These are phyloP conservation scores for Halenospora varia DNA, from an alignment of 495 filamentous ascomycete genomes.

Conservation along the genomic window DNA sequence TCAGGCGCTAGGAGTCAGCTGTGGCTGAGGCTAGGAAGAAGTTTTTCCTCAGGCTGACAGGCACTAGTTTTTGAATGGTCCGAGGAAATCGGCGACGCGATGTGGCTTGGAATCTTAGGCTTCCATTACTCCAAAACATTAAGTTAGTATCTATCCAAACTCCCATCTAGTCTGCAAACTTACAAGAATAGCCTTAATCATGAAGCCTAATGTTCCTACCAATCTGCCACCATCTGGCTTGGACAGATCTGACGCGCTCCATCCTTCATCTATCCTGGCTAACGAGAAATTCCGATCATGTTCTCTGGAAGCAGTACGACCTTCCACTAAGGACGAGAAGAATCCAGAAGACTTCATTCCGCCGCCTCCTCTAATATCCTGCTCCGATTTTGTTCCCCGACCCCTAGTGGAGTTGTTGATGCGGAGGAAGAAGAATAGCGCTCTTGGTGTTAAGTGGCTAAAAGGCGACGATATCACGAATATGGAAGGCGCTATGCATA, in stretches of 20 bases:
- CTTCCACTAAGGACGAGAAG: background rate
- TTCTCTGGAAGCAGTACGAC: constrained; percentile 6
- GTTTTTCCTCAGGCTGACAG: constrained; percentile 1
- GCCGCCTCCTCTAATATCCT: constrained; percentile 20
- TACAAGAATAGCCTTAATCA: constrained; percentile 3
- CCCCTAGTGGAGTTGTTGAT: constrained; percentile 15
- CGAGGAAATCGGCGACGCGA: constrained; percentile 3
- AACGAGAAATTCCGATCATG: constrained; percentile 4
- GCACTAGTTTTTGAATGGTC: constrained; percentile 2
- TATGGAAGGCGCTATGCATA: constrained; percentile 24
- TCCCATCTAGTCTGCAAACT: constrained; percentile 7
- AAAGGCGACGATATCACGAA: constrained; percentile 16
- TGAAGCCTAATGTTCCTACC: constrained; percentile 2
- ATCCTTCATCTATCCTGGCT: constrained; percentile 10
- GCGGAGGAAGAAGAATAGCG: constrained; percentile 20
- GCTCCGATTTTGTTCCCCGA: constrained; percentile 17
- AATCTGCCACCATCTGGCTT: constrained; percentile 1
- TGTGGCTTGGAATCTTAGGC: constrained; percentile 3
- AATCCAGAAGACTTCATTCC: constrained; percentile 8
- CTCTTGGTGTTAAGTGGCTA: constrained; percentile 16
- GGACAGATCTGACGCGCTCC: constrained; percentile 10
- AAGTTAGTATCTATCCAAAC: constrained; percentile 5
- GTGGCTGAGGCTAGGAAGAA: constrained; percentile 1
- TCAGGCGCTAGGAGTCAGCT: constrained; percentile 2
- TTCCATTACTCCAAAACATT: constrained; percentile 6